Evolutionary conservation across 441 rosid species (phyloP).

Genomic region (Macaranga tanarius): DNA sequence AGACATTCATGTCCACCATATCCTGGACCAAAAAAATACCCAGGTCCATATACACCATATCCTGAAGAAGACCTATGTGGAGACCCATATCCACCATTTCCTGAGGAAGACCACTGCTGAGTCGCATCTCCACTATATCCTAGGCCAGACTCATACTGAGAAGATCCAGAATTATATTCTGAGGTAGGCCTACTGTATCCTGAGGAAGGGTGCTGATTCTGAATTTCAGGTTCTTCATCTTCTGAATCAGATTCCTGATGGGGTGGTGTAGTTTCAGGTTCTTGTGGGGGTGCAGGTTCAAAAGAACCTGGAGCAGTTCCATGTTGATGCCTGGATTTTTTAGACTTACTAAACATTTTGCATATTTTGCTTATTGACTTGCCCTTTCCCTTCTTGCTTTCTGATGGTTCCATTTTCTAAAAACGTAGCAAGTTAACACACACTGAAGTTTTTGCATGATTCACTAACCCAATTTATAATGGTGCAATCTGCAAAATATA

Average conservation of each 20-base stretch:
- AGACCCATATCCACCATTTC: slow-evolving; percentile 92
- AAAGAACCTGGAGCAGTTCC: neutral
- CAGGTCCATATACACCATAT: neutral
- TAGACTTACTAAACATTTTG: neutral
- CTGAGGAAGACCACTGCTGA: slow-evolving; percentile 14
- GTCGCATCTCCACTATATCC: neutral
- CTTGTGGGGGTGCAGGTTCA: no score
- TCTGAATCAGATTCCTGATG: no score
- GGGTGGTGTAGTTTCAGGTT: no score
- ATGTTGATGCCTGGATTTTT: neutral
- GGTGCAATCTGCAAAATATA: no score
- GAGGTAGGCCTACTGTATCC: neutral
- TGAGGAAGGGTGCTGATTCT: neutral
- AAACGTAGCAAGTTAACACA: no score
- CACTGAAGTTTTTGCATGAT: no score
- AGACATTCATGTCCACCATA: neutral
- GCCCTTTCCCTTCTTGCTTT: no score
- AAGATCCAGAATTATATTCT: neutral
- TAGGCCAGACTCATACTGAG: neutral
- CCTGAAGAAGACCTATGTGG: slow-evolving; percentile 39
- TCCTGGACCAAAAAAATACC: no score
- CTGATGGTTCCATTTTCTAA: no score
- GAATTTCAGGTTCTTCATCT: no score
- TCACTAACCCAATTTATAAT: no score
- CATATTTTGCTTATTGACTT: neutral